Base-by-base conservation (phyloP, 345 rosid species). In the Linum tenue region DNA sequence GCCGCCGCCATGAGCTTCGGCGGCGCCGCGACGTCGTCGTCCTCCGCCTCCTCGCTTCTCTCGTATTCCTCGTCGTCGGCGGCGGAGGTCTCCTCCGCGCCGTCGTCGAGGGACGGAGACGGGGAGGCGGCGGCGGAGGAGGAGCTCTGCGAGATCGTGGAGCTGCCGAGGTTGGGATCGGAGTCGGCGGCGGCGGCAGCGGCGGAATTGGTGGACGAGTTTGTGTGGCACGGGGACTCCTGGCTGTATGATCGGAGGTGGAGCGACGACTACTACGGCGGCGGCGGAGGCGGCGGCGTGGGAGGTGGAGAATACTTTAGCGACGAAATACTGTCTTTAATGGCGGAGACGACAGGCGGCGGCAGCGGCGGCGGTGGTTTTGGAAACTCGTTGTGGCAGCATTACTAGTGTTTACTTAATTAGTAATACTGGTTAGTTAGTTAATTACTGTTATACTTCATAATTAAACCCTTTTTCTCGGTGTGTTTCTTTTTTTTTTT, bases 1-100 rank as follows among this genome's bases (percentile, higher is more conserved):
- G 98, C 98, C 31, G 98, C 98, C n/a, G 74, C 89, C 55, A 87
- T 92, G 91, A 78, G 78, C 56, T 68, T 73, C 59, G 37, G n/a
- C n/a, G n/a, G 31, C 7, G 7, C 17, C 7, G 38, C 50, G 7
- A 36, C 31, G 16, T 6, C 55, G 7, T 38, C 35, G n/a, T 39
- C 22, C 3, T 40, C 14, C 50, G 37, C 48, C 12, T 36, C 39
- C 6, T 31, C 44, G 16, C 14, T 11, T 14, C 65, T 11, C 11
- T 50, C 76, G 0, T 60, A 69, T 3, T 67, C 59, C 0, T 67
- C 68, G 3, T 67, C 75, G 0, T 42, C 72, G 3, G 57, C 63
- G 1, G 37, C 53, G n/a, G 69, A 55, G 39, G 77, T 58, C 58
- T 44, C 66, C 15, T 67, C 76, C 4, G 55, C 76, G 10, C 42